A percentile compares a stretch with the other conserved stretches of the same genome.
These are phyloP conservation scores for Austroboletus eburneus DNA, from an alignment of 768 basidiomycete genomes.

Conservation along the genomic window DNA sequence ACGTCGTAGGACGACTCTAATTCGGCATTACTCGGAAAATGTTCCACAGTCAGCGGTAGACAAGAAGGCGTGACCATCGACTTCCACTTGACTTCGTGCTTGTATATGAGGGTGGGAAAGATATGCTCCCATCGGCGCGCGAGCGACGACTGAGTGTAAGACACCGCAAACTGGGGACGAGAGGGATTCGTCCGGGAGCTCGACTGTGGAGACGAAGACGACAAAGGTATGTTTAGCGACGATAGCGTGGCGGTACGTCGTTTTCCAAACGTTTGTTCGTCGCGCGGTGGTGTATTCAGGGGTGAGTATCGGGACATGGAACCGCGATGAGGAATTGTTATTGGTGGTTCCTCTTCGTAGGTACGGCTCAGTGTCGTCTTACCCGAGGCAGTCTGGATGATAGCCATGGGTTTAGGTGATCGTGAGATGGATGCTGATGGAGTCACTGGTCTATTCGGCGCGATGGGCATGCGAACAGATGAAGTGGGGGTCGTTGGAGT, in stretches of 20 bases:
- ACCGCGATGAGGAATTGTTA: conserved; percentile 39
- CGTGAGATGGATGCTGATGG: conserved; percentile 31
- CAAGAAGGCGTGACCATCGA: conserved; percentile 81
- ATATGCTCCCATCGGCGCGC: conserved; percentile 89
- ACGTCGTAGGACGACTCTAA: conserved; percentile 75
- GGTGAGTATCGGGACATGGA: conserved; percentile 58
- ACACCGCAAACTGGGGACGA: conserved; percentile 51
- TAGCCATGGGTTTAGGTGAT: conserved; percentile 42
- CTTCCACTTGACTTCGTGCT: conserved; percentile 91
- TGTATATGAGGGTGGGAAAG: conserved; percentile 65
- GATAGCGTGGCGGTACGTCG: conserved; percentile 49
- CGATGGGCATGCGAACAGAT: conserved; percentile 28
- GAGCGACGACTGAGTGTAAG: conserved; percentile 65
- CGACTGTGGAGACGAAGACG: conserved; percentile 43
- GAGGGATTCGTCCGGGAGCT: conserved; percentile 60
- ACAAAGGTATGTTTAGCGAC: conserved; percentile 37
- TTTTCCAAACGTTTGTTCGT: conserved; percentile 48
- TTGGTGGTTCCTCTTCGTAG: conserved; percentile 53
- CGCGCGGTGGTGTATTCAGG: conserved; percentile 63
- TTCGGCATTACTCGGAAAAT: conserved; percentile 74
- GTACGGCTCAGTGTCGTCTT: conserved; percentile 49
- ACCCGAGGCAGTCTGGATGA: conserved; percentile 34
- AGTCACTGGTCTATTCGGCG: conserved; percentile 26
- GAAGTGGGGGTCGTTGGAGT: conserved; percentile 21
- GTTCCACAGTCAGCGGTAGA: conserved; percentile 86